Conservation (phyloP, 2,329 filamentous ascomycete species). For the Fusarium sororula region DNA sequence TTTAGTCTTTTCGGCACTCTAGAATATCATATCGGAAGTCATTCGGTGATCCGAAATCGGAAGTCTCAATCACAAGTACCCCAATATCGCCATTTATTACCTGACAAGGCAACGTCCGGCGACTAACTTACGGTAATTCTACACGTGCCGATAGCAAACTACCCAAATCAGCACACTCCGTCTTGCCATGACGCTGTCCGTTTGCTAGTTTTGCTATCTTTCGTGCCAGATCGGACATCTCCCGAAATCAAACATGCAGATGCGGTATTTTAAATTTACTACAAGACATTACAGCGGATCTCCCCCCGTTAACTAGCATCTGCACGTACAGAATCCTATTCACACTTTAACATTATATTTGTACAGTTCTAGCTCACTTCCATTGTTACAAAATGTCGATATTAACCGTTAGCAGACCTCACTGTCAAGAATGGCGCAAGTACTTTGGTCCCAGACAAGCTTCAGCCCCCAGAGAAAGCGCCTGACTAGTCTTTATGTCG, state of each 20-base stretch:
- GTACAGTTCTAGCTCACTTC: neutral
- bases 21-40: neutral
- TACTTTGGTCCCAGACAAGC: neutral
- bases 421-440: neutral
- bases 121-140: neutral
- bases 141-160: fast-evolving
- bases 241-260: neutral
- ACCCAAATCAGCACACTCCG: fast-evolving
- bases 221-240: neutral
- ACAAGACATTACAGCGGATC: neutral
- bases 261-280: no score
- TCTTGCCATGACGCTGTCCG: neutral
- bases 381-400: neutral
- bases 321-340: fast-evolving
- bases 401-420: neutral
- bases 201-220: neutral
- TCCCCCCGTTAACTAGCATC: no score
- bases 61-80: neutral
- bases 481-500: neutral
- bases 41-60: neutral
- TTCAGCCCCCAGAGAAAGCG: neutral
- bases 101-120: no score
- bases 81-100: fast-evolving
- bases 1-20: fast-evolving
- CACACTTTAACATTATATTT: no score